Evolutionary conservation across 768 basidiomycete genomes (phyloP).

Genomic region (Phaeotremella skinneri): DNA sequence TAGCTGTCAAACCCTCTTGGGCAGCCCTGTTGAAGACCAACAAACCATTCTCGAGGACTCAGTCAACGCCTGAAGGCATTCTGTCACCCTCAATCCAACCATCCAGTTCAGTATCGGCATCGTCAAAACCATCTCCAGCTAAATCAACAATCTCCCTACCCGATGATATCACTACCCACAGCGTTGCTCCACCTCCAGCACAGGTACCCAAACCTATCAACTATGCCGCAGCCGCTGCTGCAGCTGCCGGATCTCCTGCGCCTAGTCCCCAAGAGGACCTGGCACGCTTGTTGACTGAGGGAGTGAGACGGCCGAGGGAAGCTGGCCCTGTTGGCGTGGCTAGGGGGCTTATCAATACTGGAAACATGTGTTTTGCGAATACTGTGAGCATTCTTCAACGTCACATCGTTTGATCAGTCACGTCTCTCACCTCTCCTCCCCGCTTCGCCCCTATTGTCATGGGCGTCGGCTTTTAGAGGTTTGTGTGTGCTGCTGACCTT

Average conservation of each 20-base stretch:
- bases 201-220: slow-evolving; percentile 23
- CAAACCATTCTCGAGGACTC: slow-evolving; percentile 8
- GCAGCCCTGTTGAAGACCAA: slow-evolving; percentile 30
- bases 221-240: slow-evolving; percentile 40
- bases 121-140: slow-evolving; percentile 24
- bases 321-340: slow-evolving; percentile 33
- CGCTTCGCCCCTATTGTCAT: neutral
- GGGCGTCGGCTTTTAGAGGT: neutral
- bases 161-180: slow-evolving; percentile 5
- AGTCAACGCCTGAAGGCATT: slow-evolving; percentile 8
- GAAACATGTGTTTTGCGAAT: slow-evolving; percentile 98
- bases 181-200: neutral
- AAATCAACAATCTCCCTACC: slow-evolving; percentile 24
- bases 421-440: too few relatives aligned
- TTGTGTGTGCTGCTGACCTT: neutral
- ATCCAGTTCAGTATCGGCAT: neutral
- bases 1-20: slow-evolving; percentile 38
- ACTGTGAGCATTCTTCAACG: slow-evolving; percentile 56
- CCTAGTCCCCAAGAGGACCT: slow-evolving; percentile 41
- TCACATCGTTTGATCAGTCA: neutral
- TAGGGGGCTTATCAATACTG: slow-evolving; percentile 83
- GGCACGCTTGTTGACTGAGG: slow-evolving; percentile 36
- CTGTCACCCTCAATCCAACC: slow-evolving; percentile 21
- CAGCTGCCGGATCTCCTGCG: slow-evolving; percentile 16
- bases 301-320: slow-evolving; percentile 29